These are phyloP conservation scores for Ogataea wickerhamii DNA, from an alignment of 805 yeast genomes.

Conservation along the genomic window DNA sequence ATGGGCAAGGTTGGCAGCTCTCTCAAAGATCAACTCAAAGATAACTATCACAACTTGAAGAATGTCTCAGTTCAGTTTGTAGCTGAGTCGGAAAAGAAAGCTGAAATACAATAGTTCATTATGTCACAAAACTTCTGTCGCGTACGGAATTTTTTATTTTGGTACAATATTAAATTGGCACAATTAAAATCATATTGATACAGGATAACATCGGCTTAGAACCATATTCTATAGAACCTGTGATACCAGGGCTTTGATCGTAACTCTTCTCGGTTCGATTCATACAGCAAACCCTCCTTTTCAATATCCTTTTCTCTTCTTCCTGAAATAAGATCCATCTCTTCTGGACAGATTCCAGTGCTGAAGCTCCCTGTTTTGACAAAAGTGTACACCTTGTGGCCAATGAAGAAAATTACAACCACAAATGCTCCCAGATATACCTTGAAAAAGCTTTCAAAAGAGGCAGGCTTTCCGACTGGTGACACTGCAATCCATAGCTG, in stretches of 20 bases:
- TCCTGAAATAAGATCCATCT: slow-evolving; percentile 24
- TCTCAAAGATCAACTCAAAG: slow-evolving; percentile 29
- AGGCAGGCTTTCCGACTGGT: slow-evolving; percentile 35
- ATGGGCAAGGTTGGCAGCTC: slow-evolving; percentile 30
- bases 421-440: slow-evolving; percentile 47
- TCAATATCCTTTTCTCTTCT: slow-evolving; percentile 19
- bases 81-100: slow-evolving; percentile 6
- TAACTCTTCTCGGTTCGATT: slow-evolving; percentile 45
- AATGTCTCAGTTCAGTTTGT: slow-evolving; percentile 33
- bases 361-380: slow-evolving; percentile 7
- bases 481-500: slow-evolving; percentile 49
- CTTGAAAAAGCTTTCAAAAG: slow-evolving; percentile 39
- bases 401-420: slow-evolving; percentile 39
- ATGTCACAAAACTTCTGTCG: background rate
- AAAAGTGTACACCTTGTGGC: slow-evolving; percentile 36
- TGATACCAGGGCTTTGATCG: slow-evolving; percentile 26
- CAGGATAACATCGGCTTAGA: slow-evolving; percentile 27
- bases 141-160: too few species aligned
- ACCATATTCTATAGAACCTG: slow-evolving; percentile 44
- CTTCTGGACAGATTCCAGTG: slow-evolving; percentile 15
- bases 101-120: background rate
- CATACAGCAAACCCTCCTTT: slow-evolving; percentile 27
- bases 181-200: too few species aligned
- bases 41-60: slow-evolving; percentile 34
- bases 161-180: background rate